These are phyloP conservation scores for Ehretia macrophylla DNA, from an alignment of 257 asterid species.

Conservation along the genomic window DNA sequence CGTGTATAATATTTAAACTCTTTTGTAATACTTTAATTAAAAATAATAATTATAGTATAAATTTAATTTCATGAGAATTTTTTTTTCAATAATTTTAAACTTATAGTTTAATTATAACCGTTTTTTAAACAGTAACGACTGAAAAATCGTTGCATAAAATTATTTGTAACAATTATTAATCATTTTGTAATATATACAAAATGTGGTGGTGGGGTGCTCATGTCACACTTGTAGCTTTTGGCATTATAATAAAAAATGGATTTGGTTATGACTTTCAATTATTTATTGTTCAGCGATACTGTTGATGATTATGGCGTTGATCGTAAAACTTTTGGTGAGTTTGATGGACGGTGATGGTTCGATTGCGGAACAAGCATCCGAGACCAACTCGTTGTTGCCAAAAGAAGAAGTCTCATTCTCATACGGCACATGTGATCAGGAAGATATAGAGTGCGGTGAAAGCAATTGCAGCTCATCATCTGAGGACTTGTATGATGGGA, in stretches of 20 bases:
- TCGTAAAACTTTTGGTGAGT: conserved; percentile 35
- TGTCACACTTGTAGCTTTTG: no score
- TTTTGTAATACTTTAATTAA: no score
- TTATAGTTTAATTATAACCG: no score
- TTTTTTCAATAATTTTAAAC: no score
- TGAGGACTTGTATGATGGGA: conserved; percentile 58
- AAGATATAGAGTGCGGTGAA: conserved; percentile 36
- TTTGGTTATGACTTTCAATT: neutral
- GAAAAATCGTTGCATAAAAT: no score
- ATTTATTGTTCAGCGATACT: conserved; percentile 26
- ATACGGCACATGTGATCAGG: conserved; percentile 41
- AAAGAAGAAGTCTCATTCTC: conserved; percentile 24
- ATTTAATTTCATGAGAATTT: no score
- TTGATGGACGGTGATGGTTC: conserved; percentile 16
- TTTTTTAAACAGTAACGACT: no score
- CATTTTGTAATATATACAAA: no score
- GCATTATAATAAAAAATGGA: no score
- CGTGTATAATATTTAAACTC: no score
- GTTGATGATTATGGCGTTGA: conserved; percentile 33
- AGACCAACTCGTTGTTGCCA: conserved; percentile 31
- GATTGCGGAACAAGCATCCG: conserved; percentile 8
- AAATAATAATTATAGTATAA: no score
- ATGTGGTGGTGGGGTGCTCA: neutral
- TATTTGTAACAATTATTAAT: no score
- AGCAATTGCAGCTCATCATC: conserved; percentile 32